Evolutionary conservation across 2,329 filamentous ascomycete genomes (phyloP), one percentile per base, ranked within the genome.

Genomic region (Amesomyces nigricolor): DNA sequence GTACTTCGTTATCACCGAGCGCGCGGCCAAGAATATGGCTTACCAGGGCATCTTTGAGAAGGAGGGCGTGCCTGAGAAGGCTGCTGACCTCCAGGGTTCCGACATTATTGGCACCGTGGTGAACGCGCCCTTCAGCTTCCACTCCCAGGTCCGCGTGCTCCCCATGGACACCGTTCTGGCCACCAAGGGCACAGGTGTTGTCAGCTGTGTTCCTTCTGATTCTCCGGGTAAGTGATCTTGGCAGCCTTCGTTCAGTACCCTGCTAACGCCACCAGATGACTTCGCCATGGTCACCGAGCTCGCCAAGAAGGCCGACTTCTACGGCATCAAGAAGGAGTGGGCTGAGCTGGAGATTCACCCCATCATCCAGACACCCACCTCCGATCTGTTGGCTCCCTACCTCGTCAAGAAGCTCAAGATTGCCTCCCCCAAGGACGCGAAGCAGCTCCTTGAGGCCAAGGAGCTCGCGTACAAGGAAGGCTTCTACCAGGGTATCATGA

Each of bases 311-410:
- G 82, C 92, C 0, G 92, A 95, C 7, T 97, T 89, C 77, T 96
- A 99, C 72, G 87, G 88, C 50, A 97, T 99, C 69, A 81, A 96
- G 75, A 94, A 95, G 74, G 91, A 96, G 70, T 99, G 94, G 94
- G 91, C 88, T 3, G 88, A 95, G 68, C 77, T 92, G 53, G 89
- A 96, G 61, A 92, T 96, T 54, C 70, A 90, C 58, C 90, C 94
- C 51, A 87, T 99, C 64, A 95, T 96, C 61, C 80, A 90, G 56
- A 97, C 94, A 0, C 91, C 92, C 0, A 84, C 92, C 66, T 91
- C 90, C 52, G 86, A 96, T 64, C 78, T 95, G 57, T 88, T 88
- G 47, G 94, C 94, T 0, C 86, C 88, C 62, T 81, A 85, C 64
- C 76, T 99, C 57, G 88, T 95, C 52, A 89, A 96, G 76, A 85